Conservation (phyloP, 306 rosid species). For the Sesbania bispinosa region DNA sequence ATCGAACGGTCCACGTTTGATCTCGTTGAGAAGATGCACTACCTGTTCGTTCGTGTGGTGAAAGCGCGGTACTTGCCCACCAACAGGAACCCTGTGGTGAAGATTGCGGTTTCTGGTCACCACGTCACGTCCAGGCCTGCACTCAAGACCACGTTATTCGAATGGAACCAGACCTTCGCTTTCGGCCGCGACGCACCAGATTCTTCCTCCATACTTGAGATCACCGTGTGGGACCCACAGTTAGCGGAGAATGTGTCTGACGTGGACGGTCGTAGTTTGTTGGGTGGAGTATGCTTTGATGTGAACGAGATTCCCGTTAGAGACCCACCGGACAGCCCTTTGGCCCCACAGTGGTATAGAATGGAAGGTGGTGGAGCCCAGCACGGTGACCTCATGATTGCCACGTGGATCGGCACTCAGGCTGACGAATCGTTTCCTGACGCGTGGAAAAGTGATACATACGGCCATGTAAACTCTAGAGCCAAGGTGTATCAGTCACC, state of each 20-base stretch:
- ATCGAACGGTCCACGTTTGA: slow-evolving; percentile 69
- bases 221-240: slow-evolving; percentile 71
- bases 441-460: slow-evolving; percentile 71
- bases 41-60: slow-evolving; percentile 70
- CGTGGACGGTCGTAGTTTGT: slow-evolving; percentile 31
- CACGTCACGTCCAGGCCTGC: slow-evolving; percentile 55
- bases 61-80: slow-evolving; percentile 67
- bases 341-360: slow-evolving; percentile 93
- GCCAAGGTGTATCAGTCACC: slow-evolving; percentile 83
- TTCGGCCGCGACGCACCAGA: slow-evolving; percentile 61
- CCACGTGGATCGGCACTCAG: slow-evolving; percentile 92
- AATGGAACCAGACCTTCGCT: slow-evolving; percentile 94
- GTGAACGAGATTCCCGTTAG: slow-evolving; percentile 66
- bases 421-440: slow-evolving; percentile 81
- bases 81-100: slow-evolving; percentile 47
- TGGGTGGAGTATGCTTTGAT: slow-evolving; percentile 84
- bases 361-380: slow-evolving; percentile 65
- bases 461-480: slow-evolving; percentile 34
- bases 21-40: slow-evolving; percentile 92
- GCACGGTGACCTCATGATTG: slow-evolving; percentile 75
- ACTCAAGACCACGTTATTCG: slow-evolving; percentile 48
- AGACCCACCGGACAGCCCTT: slow-evolving; percentile 83
- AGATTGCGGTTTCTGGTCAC: slow-evolving; percentile 49
- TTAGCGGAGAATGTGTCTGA: not conserved
- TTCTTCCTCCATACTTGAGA: slow-evolving; percentile 60